Conservation (phyloP, 257 asterid genomes). For the Datura wrightii region DNA sequence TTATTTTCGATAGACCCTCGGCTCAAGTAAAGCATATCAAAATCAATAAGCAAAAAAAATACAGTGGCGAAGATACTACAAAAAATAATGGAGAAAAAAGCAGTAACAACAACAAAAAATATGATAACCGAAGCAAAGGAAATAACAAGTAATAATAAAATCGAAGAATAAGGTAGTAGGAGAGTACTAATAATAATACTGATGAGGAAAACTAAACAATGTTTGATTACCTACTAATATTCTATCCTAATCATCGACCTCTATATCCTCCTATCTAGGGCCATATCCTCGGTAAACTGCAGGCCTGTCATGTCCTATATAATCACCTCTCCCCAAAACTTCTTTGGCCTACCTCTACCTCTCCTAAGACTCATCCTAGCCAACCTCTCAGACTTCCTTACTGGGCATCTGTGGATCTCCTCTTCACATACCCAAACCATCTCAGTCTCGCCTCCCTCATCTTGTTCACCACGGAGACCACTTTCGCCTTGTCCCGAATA, state of each 20-base stretch:
- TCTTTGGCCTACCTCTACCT: too few species aligned
- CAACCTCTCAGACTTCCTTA: too few species aligned
- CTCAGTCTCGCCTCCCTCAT: too few species aligned
- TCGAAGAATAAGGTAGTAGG: neutral
- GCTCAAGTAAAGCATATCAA: neutral
- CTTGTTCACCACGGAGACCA: too few species aligned
- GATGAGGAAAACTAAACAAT: neutral
- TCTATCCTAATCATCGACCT: neutral
- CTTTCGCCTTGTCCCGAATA: too few species aligned
- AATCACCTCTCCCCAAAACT: neutral
- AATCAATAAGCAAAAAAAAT: neutral
- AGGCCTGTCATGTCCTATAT: neutral
- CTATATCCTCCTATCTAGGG: neutral
- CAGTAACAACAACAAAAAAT: neutral
- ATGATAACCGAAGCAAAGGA: neutral
- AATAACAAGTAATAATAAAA: too few species aligned
- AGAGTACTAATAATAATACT: neutral
- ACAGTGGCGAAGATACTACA: neutral
- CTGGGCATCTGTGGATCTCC: too few species aligned
- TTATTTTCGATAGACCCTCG: neutral
- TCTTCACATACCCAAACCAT: too few species aligned
- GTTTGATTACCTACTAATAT: neutral
- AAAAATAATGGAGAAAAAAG: neutral
- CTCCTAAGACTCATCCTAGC: too few species aligned
- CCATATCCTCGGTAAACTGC: too few species aligned